Conservation (phyloP, 176 grass and related monocot genomes). For the Aegilops sharonensis region DNA sequence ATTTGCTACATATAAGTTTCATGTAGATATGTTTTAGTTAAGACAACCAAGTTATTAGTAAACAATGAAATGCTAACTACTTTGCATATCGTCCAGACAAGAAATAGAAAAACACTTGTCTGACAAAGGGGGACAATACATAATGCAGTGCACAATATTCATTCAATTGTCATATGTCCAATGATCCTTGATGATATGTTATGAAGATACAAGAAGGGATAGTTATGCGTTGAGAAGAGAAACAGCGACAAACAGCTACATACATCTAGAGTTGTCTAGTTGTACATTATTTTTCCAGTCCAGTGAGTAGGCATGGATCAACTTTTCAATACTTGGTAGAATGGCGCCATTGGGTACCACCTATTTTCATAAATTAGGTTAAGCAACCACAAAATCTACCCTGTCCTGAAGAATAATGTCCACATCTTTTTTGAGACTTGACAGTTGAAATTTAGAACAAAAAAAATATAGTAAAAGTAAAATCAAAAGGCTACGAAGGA, state of each 20-base stretch:
- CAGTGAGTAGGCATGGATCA: not conserved
- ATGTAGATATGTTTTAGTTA: not conserved
- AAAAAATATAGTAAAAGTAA: not conserved
- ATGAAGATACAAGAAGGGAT: not conserved
- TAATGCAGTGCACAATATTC: not conserved
- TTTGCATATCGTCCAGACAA: not conserved
- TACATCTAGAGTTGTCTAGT: not conserved
- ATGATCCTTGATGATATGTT: not conserved
- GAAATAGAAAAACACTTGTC: not conserved
- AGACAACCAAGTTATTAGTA: not conserved
- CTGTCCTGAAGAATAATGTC: not conserved
- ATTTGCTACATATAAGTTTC: not conserved
- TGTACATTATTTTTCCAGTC: not conserved
- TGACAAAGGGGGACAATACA: not conserved
- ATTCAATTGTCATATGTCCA: not conserved
- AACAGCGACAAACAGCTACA: not conserved
- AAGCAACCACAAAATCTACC: not conserved
- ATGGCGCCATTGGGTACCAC: not conserved
- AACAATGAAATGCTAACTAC: not conserved
- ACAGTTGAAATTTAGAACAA: not conserved
- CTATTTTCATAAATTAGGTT: not conserved
- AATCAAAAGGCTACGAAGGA: no score
- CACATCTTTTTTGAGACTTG: not conserved
- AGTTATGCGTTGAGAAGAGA: not conserved
- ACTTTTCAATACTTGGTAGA: not conserved